These are phyloP conservation scores for Hypomyces rosellus DNA, from an alignment of 2,329 filamentous ascomycete genomes.

Conservation along the genomic window DNA sequence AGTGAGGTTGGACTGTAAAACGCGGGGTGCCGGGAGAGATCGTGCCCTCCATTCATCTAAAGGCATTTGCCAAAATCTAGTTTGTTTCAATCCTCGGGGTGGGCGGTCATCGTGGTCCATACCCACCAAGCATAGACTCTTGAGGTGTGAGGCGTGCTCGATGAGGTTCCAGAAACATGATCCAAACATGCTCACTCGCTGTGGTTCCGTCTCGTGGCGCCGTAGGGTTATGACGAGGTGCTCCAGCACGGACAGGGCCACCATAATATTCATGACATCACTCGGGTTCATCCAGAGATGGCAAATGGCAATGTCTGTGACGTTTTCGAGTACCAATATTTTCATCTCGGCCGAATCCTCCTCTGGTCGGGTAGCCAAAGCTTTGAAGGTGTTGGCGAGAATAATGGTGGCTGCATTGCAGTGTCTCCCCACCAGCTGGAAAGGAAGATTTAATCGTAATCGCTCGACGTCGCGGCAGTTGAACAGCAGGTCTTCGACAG, in stretches of 20 bases:
- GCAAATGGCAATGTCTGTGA: constrained; percentile 42
- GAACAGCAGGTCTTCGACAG: constrained; percentile 37
- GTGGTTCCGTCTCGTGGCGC: constrained; percentile 33
- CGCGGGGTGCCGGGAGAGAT: constrained; percentile 31
- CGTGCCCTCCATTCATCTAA: constrained; percentile 34
- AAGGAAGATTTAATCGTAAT: constrained; percentile 46
- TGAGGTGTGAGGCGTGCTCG: constrained; percentile 36
- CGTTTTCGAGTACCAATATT: constrained; percentile 44
- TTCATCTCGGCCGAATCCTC: constrained; percentile 37
- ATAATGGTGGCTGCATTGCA: constrained; percentile 44
- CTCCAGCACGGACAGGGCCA: constrained; percentile 34
- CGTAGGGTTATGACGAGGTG: constrained; percentile 42
- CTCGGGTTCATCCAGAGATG: constrained; percentile 46
- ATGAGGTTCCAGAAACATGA: constrained; percentile 45
- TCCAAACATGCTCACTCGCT: constrained; percentile 33
- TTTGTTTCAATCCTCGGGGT: constrained; percentile 31
- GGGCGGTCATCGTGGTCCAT: constrained; percentile 35
- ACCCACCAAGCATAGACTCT: constrained; percentile 44
- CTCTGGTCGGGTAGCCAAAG: constrained; percentile 38
- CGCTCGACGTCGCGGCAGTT: constrained; percentile 38
- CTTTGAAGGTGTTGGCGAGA: constrained; percentile 46
- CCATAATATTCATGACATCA: constrained; percentile 44
- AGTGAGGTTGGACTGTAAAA: constrained; percentile 32
- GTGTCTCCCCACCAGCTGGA: constrained; percentile 41
- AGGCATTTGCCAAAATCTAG: constrained; percentile 29